Percentiles rank a stretch among this genome's conserved stretches.
Conservation (phyloP, 1,284 basidiomycete species). For the Leccinum cinnamomeum region DNA sequence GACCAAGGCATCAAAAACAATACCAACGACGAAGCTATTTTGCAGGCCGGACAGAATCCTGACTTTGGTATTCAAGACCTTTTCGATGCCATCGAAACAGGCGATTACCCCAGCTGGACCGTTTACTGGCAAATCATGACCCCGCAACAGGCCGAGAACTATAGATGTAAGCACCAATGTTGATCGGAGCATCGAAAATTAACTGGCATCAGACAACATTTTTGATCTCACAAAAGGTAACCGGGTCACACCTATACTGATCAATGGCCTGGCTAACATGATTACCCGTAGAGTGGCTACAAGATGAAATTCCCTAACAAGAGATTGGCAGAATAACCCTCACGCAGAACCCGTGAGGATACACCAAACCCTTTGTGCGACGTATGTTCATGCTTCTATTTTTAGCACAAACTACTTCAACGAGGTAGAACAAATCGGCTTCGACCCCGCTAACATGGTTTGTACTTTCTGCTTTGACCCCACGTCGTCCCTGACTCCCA, state of each 20-base stretch:
- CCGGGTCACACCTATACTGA: background rate
- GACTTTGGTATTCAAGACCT: slow-evolving; percentile 41
- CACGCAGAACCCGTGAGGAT: slow-evolving; percentile 37
- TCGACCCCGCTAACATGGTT: slow-evolving; percentile 24
- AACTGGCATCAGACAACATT: slow-evolving; percentile 30
- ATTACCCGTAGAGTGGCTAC: slow-evolving; percentile 28
- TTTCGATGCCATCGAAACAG: slow-evolving; percentile 39
- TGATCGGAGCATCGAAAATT: background rate
- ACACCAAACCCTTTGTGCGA: background rate
- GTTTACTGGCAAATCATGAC: slow-evolving; percentile 38
- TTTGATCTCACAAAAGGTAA: slow-evolving; percentile 41
- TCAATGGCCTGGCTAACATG: slow-evolving; percentile 1
- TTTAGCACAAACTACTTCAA: slow-evolving; percentile 25
- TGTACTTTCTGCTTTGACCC: background rate
- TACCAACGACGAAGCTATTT: slow-evolving; percentile 38
- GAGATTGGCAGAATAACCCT: slow-evolving; percentile 39
- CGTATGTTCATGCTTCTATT: background rate
- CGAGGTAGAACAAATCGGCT: slow-evolving; percentile 26
- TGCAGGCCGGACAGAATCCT: slow-evolving; percentile 37
- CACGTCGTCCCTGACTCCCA: background rate
- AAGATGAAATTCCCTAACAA: slow-evolving; percentile 37
- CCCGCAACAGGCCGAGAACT: slow-evolving; percentile 34
- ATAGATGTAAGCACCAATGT: slow-evolving; percentile 22
- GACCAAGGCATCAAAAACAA: slow-evolving; percentile 27
- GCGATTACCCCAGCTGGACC: slow-evolving; percentile 38